Evolutionary conservation across 1,139 yeast species (phyloP), one percentile per base, ranked within the genome.

Genomic region (Hyphopichia burtonii): DNA sequence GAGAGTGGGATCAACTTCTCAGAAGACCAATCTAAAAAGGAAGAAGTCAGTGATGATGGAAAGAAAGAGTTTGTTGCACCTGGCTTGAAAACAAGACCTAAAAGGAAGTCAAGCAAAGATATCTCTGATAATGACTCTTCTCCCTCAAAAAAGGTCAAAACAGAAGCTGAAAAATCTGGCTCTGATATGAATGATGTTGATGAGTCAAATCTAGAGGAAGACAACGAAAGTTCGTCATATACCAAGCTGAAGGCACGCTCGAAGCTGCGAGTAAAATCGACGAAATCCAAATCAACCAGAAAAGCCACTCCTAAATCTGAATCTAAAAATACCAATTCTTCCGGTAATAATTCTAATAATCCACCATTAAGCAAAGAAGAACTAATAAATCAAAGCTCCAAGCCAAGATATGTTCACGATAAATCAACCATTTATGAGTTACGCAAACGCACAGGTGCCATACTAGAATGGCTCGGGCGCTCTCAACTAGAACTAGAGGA

Each of bases 361-460:
- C 38, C 51, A 17, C 48, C 50, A 14, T 45, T 60, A 28, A 55
- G 67, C 20, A 69, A 65, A 35, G 77, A 71, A 30, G 74, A 74
- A 54, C 52, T 68, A 50, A 50, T 81, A 17, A 80, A 75, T 47
- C 86, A 82, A 56, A 83, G 90, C 5, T 84, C 90, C 37, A 86
- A 82, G 52, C 96, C 98, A 12, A 76, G 96, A 41, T 72, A 81
- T 42, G 97, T 96, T 7, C 84, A 84, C 45, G 81, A 83, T 11
- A 78, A 87, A 42, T 78, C 88, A 2, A 76, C 90, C 2, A 65
- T 90, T 45, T 77, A 78, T 50, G 99, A 91, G 58, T 82, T 91
- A 82, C 80, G 91, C 42, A 83, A 89, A 56, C 75, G 99, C 44
- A 87, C 90, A 1, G 86, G 91, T 4, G 95, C 96, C 3, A 90